Base-by-base conservation (phyloP, 140 eudicot genomes). In the Oenanthe javanica region DNA sequence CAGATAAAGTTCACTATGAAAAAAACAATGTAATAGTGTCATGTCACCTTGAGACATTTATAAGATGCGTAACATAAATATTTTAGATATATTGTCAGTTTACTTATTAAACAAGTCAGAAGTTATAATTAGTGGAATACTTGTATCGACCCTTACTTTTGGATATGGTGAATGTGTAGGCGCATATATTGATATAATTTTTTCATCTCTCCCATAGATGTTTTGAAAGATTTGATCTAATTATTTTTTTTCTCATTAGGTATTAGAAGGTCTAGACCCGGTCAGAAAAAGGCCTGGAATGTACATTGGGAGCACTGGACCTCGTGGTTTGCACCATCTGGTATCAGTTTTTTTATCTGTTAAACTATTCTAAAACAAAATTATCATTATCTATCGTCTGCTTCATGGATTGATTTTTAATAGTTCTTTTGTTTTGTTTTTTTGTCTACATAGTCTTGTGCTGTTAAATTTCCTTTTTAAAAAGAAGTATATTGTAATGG, bases 211-310 rank as follows among this genome's bases (percentile, higher is more conserved):
- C 15, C 15, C 19, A 9, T 13, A 27, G 40, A 25, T 11, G 19
- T 19, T 18, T 54, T 52, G 4, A 47, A 5, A 23, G 11, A 66
- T 49, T 7, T 49, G 11, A 79, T 19, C 31, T 79, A 36, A 64
- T 57, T 6, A 15, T 1, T 47, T 45, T 64, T 42, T 66, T 63
- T 66, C 0, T 66, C 0, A 27, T 79, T 67, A 94, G 99, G 96
- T 94, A 63, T 79, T 94, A 88, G 96, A 94, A 87, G 99, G 99
- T 74, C 78, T 94, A 45, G 99, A 94, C 46, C 92, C 99, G 50
- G 98, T 94, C 61, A 90, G 98, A 83, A 90, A 92, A 86, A 84
- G 97, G 80, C 98, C 98, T 47, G 98, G 96, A 75, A 92, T 92
- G 97, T 92, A 94, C 86, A 94, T 94, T 52, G 97, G 97, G 84